phyloP scores from a whole-genome alignment of 805 yeast species.

The Grigorovia yakushimaensis region DNA sequence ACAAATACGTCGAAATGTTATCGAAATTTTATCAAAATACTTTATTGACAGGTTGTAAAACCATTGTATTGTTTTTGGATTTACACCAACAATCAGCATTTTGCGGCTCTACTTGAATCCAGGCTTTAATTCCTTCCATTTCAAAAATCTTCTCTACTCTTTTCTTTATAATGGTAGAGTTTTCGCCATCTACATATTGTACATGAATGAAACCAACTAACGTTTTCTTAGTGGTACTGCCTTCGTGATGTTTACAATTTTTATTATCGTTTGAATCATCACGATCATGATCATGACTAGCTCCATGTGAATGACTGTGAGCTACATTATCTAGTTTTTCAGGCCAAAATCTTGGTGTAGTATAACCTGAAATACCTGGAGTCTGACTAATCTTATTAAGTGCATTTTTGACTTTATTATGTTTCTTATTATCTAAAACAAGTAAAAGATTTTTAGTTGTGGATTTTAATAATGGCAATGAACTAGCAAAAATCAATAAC shows the following conservation, averaged over 20 bases:
- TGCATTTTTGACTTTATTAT: conserved; percentile 50
- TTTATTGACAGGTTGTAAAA: background rate
- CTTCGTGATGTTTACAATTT: conserved; percentile 12
- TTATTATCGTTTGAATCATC: conserved; percentile 6
- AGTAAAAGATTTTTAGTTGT: conserved; percentile 67
- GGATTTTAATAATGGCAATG: conserved; percentile 73
- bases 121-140: conserved; percentile 39
- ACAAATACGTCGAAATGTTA: too few species aligned
- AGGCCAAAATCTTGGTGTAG: conserved; percentile 92
- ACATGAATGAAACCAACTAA: conserved; percentile 76
- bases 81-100: conserved; percentile 65
- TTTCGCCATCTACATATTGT: conserved; percentile 59
- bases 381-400: conserved; percentile 58
- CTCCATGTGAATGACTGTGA: conserved; percentile 23
- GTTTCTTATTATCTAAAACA: conserved; percentile 49
- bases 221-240: conserved; percentile 17
- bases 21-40: too few species aligned
- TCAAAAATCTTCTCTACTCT: conserved; percentile 49
- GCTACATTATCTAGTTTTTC: conserved; percentile 24
- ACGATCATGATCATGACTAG: conserved; percentile 10
- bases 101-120: conserved; percentile 61
- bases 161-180: conserved; percentile 46
- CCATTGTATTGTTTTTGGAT: background rate
- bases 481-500: conserved; percentile 63
- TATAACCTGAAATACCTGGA: conserved; percentile 75